Percentiles rank a stretch among this genome's conserved stretches.
These are phyloP conservation scores for Apiospora hydei DNA, from an alignment of 2,329 filamentous ascomycete species.

Conservation along the genomic window DNA sequence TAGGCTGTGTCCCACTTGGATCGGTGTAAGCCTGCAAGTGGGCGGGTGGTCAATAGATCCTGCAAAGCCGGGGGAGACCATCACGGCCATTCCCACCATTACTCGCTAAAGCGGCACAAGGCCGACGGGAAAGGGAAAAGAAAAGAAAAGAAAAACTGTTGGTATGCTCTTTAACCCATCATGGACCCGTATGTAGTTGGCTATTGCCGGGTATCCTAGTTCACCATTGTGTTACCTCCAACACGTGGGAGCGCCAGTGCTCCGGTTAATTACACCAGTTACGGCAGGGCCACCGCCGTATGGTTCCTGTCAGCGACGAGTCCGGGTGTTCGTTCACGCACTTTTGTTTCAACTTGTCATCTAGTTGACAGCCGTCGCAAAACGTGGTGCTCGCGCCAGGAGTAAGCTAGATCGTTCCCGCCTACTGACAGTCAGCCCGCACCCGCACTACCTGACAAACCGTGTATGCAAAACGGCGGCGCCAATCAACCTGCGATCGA, in stretches of 20 bases:
- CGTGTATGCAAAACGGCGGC: background rate
- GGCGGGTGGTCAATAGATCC: background rate
- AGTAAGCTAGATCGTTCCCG: background rate
- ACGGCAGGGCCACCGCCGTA: background rate
- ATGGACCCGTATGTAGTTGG: no score
- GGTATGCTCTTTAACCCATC: no score
- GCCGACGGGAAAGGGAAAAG: background rate
- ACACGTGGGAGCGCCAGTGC: background rate
- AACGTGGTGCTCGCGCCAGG: background rate
- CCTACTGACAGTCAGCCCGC: background rate
- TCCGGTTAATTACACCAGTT: background rate
- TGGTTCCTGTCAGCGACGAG: background rate
- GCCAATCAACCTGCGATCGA: background rate
- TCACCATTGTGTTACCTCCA: background rate
- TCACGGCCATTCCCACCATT: background rate
- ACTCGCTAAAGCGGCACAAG: background rate
- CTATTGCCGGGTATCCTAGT: background rate
- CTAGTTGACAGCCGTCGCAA: background rate
- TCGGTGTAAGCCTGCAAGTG: background rate
- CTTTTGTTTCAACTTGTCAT: background rate
- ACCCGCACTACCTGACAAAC: background rate
- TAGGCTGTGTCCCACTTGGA: background rate
- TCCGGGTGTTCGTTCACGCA: background rate
- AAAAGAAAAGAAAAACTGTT: background rate
- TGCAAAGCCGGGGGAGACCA: background rate